Base-by-base conservation (phyloP, 2,329 filamentous ascomycete species). In the Neocatenulostroma microsporum region DNA sequence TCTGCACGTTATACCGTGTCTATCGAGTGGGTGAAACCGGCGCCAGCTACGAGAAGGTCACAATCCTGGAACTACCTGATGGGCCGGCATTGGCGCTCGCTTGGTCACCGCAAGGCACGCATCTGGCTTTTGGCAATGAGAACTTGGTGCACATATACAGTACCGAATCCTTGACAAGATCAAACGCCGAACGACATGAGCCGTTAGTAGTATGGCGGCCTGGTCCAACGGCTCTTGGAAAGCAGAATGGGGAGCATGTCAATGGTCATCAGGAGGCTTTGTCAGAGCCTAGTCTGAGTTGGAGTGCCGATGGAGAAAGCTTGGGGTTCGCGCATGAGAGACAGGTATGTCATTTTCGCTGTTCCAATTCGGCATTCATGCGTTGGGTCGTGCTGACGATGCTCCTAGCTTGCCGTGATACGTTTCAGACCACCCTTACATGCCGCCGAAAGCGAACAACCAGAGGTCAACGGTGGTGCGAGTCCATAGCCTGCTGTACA, bases 241-340 rank as follows among this genome's bases (percentile, higher is more conserved):
- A 44, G 10, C 47, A 15, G 32, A 23, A 23, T 17, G 14, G n/a
- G 3, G 21, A 18, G 17, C n/a, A n/a, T n/a, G n/a, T n/a, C n/a
- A n/a, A n/a, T n/a, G n/a, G n/a, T n/a, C n/a, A n/a, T n/a, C n/a
- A n/a, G n/a, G n/a, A n/a, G n/a, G n/a, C n/a, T n/a, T n/a, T n/a
- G n/a, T n/a, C n/a, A n/a, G n/a, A 58, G 41, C 58, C 57, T 7
- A 58, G 51, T 43, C 54, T 75, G 34, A 63, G 62, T 20, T 75
- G 72, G 72, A 70, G 72, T 50, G 60, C 60, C 10, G 67, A 73
- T 50, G 69, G 70, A n/a, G 68, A 68, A 48, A 70, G 64, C 46
- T 57, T 75, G 39, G 68, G 66, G 2, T 69, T 71, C 48, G 51
- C 51, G 4, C 41, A 45, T 2, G 52, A 51, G 20, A 64, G 62